A percentile compares a stretch with the other conserved stretches of the same genome.
Conservation (phyloP, 768 basidiomycete species). For the Nevesoporus exiguus region DNA sequence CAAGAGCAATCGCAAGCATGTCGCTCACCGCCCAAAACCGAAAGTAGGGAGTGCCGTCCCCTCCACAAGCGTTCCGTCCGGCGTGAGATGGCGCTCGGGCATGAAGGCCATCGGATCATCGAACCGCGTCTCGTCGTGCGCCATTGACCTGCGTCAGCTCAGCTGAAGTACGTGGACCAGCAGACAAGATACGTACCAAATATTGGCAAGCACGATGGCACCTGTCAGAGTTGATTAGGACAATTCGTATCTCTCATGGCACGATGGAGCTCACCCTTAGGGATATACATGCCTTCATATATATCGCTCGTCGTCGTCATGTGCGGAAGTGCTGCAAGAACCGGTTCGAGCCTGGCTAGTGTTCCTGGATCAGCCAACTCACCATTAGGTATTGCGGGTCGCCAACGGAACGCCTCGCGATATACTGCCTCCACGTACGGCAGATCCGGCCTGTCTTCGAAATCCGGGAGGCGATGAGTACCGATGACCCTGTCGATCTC, state of each 20-base stretch:
- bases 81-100: constrained; percentile 51
- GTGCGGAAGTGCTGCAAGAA: constrained; percentile 22
- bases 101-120: constrained; percentile 50
- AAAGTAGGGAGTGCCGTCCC: constrained; percentile 5
- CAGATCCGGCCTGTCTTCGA: constrained; percentile 25
- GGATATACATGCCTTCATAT: constrained; percentile 31
- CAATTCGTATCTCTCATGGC: not conserved
- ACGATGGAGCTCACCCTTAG: constrained; percentile 20
- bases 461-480: constrained; percentile 25
- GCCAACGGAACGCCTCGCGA: constrained; percentile 33
- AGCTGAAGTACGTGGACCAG: not conserved
- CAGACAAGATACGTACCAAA: constrained; percentile 17
- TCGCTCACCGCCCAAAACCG: constrained; percentile 28
- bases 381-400: constrained; percentile 28
- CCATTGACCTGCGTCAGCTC: constrained; percentile 36
- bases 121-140: constrained; percentile 50
- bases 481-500: constrained; percentile 35
- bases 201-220: constrained; percentile 21
- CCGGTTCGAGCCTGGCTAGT: not conserved
- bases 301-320: constrained; percentile 22
- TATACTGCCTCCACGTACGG: constrained; percentile 33
- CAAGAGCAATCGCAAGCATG: not conserved
- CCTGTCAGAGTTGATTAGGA: constrained; percentile 5
- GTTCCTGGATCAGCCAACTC: constrained; percentile 1
- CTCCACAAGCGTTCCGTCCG: constrained; percentile 13